Conservation (phyloP, 495 filamentous ascomycete species). For the Penicillium chermesinum region DNA sequence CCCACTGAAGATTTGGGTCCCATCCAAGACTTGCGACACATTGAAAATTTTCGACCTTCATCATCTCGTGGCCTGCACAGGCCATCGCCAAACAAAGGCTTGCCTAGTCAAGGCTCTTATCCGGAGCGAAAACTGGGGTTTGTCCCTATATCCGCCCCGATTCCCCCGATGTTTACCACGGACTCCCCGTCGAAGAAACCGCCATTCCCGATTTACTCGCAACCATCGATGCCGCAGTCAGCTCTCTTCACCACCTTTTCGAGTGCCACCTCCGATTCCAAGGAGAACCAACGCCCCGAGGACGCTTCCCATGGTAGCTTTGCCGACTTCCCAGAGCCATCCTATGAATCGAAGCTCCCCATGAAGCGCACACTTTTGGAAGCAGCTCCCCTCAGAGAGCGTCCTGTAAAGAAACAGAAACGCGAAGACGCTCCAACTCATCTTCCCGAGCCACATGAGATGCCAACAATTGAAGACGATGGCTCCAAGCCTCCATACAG, state of each 20-base stretch:
- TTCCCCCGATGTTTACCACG: slow-evolving; percentile 59
- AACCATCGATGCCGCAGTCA: slow-evolving; percentile 54
- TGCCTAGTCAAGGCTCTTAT: slow-evolving; percentile 37
- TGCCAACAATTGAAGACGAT: slow-evolving; percentile 79
- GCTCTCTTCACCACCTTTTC: slow-evolving; percentile 61
- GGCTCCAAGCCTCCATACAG: slow-evolving; percentile 85
- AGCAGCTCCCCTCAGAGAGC: slow-evolving; percentile 67
- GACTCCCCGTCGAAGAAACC: slow-evolving; percentile 83
- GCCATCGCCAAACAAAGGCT: slow-evolving; percentile 54
- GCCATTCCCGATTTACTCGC: slow-evolving; percentile 38
- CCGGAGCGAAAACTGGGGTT: slow-evolving; percentile 37
- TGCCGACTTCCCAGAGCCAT: slow-evolving; percentile 49
- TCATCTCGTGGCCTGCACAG: slow-evolving; percentile 44
- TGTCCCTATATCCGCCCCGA: slow-evolving; percentile 69
- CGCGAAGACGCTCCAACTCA: slow-evolving; percentile 40
- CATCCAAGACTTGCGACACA: neutral
- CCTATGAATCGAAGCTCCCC: slow-evolving; percentile 54
- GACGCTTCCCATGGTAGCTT: slow-evolving; percentile 47
- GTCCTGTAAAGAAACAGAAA: slow-evolving; percentile 58
- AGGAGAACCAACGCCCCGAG: slow-evolving; percentile 59
- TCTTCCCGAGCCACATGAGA: slow-evolving; percentile 69
- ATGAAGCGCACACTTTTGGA: slow-evolving; percentile 68
- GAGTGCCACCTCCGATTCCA: slow-evolving; percentile 42
- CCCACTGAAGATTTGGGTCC: no score
- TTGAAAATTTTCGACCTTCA: slow-evolving; percentile 48